Percentiles rank a stretch among this genome's conserved stretches.
phyloP scores from a whole-genome alignment of 768 basidiomycete genomes.

The Dendrothele bispora region DNA sequence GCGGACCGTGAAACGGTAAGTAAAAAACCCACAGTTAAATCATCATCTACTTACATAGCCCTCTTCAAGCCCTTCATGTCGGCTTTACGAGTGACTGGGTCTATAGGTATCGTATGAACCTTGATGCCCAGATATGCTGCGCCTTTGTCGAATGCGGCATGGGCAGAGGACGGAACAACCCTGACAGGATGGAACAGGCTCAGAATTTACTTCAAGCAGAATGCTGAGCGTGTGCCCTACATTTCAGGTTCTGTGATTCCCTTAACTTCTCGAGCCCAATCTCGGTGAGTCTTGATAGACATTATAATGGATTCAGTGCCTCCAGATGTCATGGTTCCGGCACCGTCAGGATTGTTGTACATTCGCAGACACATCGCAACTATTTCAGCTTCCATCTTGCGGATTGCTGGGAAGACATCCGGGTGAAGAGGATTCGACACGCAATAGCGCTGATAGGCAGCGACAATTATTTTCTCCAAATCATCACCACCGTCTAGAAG shows the following conservation, averaged over 20 bases:
- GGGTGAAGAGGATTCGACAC: constrained; percentile 92
- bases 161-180: constrained; percentile 80
- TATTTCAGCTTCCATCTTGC: constrained; percentile 97
- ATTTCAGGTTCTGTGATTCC: constrained; percentile 93
- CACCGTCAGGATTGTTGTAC: constrained; percentile 83
- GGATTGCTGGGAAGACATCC: constrained; percentile 86
- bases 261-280: constrained; percentile 85
- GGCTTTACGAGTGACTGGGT: constrained; percentile 74
- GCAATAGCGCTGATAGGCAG: constrained; percentile 80
- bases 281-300: constrained; percentile 92
- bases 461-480: constrained; percentile 71
- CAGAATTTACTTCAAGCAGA: background rate
- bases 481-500: constrained; percentile 81
- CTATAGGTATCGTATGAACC: constrained; percentile 82
- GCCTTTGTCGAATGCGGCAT: constrained; percentile 96
- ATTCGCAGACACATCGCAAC: constrained; percentile 84
- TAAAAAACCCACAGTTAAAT: no score
- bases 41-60: constrained; percentile 78
- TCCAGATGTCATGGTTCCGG: constrained; percentile 91
- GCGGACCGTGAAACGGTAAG: constrained; percentile 7
- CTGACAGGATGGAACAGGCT: constrained; percentile 41
- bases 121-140: constrained; percentile 88
- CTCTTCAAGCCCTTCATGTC: constrained; percentile 74
- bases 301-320: constrained; percentile 97
- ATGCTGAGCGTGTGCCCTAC: constrained; percentile 39